Base-by-base conservation (phyloP, 495 filamentous ascomycete genomes). In the Choiromyces venosus region DNA sequence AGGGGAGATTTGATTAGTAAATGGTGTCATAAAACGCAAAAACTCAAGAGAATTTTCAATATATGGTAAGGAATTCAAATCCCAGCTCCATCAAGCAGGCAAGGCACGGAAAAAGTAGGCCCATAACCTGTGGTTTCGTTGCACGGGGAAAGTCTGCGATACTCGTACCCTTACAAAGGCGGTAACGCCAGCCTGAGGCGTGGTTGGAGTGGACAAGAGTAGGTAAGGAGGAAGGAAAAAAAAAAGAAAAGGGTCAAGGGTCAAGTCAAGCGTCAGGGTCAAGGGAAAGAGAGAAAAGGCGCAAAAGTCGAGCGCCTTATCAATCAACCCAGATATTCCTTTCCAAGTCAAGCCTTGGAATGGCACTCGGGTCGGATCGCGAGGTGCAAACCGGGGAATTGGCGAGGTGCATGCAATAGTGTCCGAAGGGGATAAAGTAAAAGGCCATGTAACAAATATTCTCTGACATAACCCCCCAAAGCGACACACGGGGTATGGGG, bases 351-450 rank as follows among this genome's bases (percentile, higher is more conserved):
- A 33, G 9, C 10, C 25, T 29, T 29, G 8, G 52, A 16, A 33
- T 61, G 52, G 25, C 66, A 77, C 74, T 77, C 69, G 70, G 75
- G 21, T 69, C 75, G 70, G 69, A 76, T 77, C 74, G 75, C 56
- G 76, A 74, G 64, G 68, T 77, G 76, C 69, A 74, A 77, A 77
- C 75, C 75, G 33, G 67, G 52, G 46, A 72, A 72, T 72, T 83
- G 78, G 77, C 76, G 72, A 61, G 65, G 69, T 64, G 56, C 66
- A 69, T 74, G 40, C 40, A 71, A 72, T 75, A 73, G 25, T n/a
- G n/a, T n/a, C 46, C 46, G n/a, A 56, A 52, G 46, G 40, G 46
- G 46, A 56, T 56, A n/a, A n/a, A 56, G 52, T 61, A 29, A 6
- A n/a, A 33, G 52, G 52, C 52, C 10, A 61, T 61, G 52, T 33